Evolutionary conservation across 1,139 yeast species (phyloP).

Genomic region (Eremothecium gossypii): DNA sequence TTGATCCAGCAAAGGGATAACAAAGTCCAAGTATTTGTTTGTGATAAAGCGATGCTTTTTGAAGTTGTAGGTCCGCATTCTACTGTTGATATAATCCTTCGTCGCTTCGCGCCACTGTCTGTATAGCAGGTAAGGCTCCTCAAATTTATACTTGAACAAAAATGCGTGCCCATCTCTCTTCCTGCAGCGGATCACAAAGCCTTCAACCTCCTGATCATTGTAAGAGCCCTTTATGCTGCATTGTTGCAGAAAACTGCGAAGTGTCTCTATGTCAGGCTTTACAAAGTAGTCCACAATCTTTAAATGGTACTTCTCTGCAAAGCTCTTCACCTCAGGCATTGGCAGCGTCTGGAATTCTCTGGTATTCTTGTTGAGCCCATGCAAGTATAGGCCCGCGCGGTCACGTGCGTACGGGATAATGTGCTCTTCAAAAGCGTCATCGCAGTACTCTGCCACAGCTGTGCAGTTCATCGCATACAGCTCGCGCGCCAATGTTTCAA

Average conservation of each 20-base stretch:
- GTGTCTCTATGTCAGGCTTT: constrained; percentile 33
- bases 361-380: constrained; percentile 72
- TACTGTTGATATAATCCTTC: constrained; percentile 42
- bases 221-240: constrained; percentile 64
- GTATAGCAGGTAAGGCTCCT: constrained; percentile 87
- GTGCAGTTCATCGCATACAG: constrained; percentile 52
- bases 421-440: constrained; percentile 91
- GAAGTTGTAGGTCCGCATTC: constrained; percentile 38
- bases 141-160: constrained; percentile 90
- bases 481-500: constrained; percentile 45
- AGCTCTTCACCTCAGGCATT: constrained; percentile 46
- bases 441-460: constrained; percentile 89
- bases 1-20: constrained; percentile 42
- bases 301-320: constrained; percentile 72
- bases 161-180: constrained; percentile 30
- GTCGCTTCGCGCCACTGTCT: constrained; percentile 89
- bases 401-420: constrained; percentile 63
- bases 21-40: constrained; percentile 59
- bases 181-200: constrained; percentile 75
- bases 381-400: constrained; percentile 73
- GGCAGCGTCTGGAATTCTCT: constrained; percentile 57
- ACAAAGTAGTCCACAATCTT: constrained; percentile 41
- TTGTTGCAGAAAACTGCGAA: constrained; percentile 45
- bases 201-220: constrained; percentile 71
- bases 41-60: constrained; percentile 52